Conservation (phyloP, 1,139 yeast species). For the Candida anutae region DNA sequence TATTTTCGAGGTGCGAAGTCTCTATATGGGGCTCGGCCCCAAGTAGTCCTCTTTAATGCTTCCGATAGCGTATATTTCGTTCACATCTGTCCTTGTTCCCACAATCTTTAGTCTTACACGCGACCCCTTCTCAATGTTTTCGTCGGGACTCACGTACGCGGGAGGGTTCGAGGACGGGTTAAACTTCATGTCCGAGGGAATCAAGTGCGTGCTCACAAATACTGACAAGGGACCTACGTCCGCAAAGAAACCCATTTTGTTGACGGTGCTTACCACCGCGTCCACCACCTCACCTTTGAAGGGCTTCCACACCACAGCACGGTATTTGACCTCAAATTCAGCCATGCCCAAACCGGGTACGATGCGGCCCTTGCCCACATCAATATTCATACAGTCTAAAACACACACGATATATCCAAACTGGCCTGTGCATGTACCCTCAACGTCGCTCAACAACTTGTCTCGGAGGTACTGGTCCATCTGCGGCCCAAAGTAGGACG, state of each 20-base stretch:
- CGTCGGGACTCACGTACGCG: constrained; percentile 95
- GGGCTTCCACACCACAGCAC: constrained; percentile 98
- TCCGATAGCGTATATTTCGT: constrained; percentile 95
- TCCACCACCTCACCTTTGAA: constrained; percentile 98
- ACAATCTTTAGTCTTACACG: constrained; percentile 91
- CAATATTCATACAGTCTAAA: constrained; percentile 87
- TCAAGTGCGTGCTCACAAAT: constrained; percentile 88
- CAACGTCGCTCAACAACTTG: constrained; percentile 88
- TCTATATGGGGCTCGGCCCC: constrained; percentile 60
- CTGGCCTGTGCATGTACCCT: constrained; percentile 98
- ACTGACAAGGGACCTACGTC: constrained; percentile 97
- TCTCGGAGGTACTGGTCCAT: constrained; percentile 91
- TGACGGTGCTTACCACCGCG: constrained; percentile 89
- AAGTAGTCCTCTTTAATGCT: constrained; percentile 94
- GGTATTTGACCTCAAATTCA: constrained; percentile 89
- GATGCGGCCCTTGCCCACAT: constrained; percentile 90
- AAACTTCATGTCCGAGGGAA: constrained; percentile 89
- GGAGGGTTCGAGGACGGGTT: constrained; percentile 98
- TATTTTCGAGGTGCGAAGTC: too few species aligned
- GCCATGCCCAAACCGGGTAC: constrained; percentile 90
- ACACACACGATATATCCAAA: constrained; percentile 97
- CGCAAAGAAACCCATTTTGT: constrained; percentile 95
- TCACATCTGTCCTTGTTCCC: constrained; percentile 96
- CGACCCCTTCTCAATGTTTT: constrained; percentile 88
- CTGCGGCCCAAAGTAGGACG: constrained; percentile 95